Percentiles rank a stretch among this genome's conserved stretches.
phyloP scores from a whole-genome alignment of 768 basidiomycete genomes.

The Phylloporus scabripes region DNA sequence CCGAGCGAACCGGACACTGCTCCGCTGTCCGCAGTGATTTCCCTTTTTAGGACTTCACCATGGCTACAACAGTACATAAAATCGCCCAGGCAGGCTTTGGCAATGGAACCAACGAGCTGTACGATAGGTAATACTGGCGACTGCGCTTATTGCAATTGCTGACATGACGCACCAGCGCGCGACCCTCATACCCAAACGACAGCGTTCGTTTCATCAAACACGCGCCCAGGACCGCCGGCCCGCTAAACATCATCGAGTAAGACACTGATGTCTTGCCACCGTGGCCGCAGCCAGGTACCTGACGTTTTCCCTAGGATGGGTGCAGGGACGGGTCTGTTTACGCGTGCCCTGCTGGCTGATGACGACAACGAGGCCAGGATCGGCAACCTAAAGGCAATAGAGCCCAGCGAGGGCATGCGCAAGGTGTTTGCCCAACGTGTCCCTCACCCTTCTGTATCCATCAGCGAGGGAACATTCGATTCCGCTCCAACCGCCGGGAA shows the following conservation, averaged over 20 bases:
- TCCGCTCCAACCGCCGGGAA: slow-evolving; percentile 47
- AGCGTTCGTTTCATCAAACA: slow-evolving; percentile 58
- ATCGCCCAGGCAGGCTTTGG: slow-evolving; percentile 71
- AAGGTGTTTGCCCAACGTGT: slow-evolving; percentile 56
- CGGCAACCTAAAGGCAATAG: slow-evolving; percentile 58
- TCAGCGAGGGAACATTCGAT: slow-evolving; percentile 68
- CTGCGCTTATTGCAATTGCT: neutral
- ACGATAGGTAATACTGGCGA: slow-evolving; percentile 49
- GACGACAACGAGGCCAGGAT: slow-evolving; percentile 48
- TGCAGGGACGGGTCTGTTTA: slow-evolving; percentile 85
- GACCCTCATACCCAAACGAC: slow-evolving; percentile 74
- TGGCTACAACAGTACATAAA: slow-evolving; percentile 44
- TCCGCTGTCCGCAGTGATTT: neutral
- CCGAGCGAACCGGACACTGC: neutral
- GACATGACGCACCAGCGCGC: slow-evolving; percentile 36
- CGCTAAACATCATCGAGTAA: slow-evolving; percentile 68
- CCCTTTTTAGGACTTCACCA: neutral
- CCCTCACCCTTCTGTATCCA: slow-evolving; percentile 45
- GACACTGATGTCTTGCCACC: slow-evolving; percentile 15
- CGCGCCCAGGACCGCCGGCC: slow-evolving; percentile 33
- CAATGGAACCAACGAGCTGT: slow-evolving; percentile 65
- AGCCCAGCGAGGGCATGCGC: slow-evolving; percentile 88
- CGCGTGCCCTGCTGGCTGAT: slow-evolving; percentile 70
- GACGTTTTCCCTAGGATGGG: slow-evolving; percentile 52
- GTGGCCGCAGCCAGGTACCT: neutral